A percentile compares a stretch with the other conserved stretches of the same genome.
These are phyloP conservation scores for Stemphylium vesicarium DNA, from an alignment of 2,329 filamentous ascomycete species.

Conservation along the genomic window DNA sequence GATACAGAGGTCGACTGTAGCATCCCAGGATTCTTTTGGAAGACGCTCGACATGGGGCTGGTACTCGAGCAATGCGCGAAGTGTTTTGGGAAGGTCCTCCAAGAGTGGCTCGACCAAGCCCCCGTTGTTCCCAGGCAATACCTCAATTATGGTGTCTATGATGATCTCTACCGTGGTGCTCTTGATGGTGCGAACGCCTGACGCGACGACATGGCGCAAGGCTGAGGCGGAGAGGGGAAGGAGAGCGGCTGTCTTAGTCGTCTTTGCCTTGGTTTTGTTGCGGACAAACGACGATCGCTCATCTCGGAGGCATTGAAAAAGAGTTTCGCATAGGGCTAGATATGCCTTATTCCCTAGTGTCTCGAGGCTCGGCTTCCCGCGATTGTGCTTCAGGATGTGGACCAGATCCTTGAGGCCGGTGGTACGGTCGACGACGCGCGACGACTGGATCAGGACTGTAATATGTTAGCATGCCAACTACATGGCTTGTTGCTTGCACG, in stretches of 20 bases:
- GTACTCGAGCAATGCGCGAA: constrained; percentile 73
- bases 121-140: constrained; percentile 64
- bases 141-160: constrained; percentile 81
- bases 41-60: constrained; percentile 83
- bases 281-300: constrained; percentile 71
- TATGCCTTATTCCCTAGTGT: constrained; percentile 76
- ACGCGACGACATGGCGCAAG: constrained; percentile 73
- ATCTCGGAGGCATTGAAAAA: constrained; percentile 72
- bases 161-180: constrained; percentile 79
- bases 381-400: constrained; percentile 62
- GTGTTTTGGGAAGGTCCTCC: constrained; percentile 77
- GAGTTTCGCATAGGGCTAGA: constrained; percentile 77
- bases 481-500: not conserved
- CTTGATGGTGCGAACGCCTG: constrained; percentile 71
- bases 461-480: constrained; percentile 14
- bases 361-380: constrained; percentile 50
- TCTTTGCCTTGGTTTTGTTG: constrained; percentile 51
- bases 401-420: constrained; percentile 63
- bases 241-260: constrained; percentile 50
- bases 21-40: constrained; percentile 70
- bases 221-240: constrained; percentile 74
- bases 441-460: constrained; percentile 40
- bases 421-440: constrained; percentile 51
- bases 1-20: constrained; percentile 73
- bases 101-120: constrained; percentile 73